Conservation (phyloP, 495 filamentous ascomycete species). For the Daldinia decipiens region DNA sequence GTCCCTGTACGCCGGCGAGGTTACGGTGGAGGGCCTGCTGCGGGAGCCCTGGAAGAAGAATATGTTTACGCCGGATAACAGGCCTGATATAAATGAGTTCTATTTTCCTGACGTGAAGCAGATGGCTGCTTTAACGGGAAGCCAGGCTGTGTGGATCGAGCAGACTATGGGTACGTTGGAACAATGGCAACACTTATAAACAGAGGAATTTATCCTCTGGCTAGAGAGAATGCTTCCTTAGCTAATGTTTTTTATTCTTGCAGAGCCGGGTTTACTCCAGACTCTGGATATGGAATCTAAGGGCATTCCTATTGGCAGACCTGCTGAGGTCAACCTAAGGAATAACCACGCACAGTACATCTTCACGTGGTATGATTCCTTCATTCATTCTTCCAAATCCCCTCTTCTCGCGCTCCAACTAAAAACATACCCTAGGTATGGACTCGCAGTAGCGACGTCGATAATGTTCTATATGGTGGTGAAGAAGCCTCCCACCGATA, state of each 20-base stretch:
- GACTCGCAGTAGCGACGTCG: constrained; percentile 83
- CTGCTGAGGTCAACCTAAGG: constrained; percentile 89
- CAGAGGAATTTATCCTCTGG: neutral
- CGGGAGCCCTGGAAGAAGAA: constrained; percentile 96
- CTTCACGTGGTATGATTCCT: constrained; percentile 84
- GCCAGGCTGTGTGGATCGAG: constrained; percentile 93
- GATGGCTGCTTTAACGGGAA: constrained; percentile 88
- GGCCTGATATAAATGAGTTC: constrained; percentile 82
- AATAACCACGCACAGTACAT: constrained; percentile 99
- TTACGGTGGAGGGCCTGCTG: constrained; percentile 84
- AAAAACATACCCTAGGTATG: constrained; percentile 71
- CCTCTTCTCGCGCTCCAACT: constrained; percentile 16
- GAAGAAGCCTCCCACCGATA: constrained; percentile 79
- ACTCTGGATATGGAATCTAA: constrained; percentile 74
- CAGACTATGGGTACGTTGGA: constrained; percentile 83
- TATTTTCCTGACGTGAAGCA: constrained; percentile 94
- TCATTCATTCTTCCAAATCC: neutral
- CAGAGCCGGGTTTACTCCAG: constrained; percentile 81
- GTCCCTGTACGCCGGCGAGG: constrained; percentile 70
- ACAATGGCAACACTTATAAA: neutral
- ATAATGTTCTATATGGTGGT: constrained; percentile 97
- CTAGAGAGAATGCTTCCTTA: constrained; percentile 20
- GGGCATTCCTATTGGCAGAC: constrained; percentile 92
- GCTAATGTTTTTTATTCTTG: constrained; percentile 19
- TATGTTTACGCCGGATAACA: constrained; percentile 92